These are phyloP conservation scores for Periconia macrospinosa DNA, from an alignment of 2,329 filamentous ascomycete genomes.

Conservation along the genomic window DNA sequence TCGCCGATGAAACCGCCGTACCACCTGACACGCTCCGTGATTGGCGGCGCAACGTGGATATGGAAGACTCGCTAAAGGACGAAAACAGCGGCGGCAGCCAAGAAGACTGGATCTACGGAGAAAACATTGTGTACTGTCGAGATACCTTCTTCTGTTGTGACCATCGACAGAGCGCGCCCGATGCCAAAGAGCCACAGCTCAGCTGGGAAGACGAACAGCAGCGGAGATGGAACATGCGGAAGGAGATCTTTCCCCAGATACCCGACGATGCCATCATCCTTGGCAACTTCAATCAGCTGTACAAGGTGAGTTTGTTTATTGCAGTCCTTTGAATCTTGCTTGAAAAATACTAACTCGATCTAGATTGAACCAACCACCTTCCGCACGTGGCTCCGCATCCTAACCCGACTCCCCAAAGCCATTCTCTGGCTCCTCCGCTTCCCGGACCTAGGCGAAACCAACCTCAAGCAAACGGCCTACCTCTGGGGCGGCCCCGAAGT, in stretches of 20 bases:
- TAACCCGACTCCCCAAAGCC: slow-evolving; percentile 81
- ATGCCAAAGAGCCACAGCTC: slow-evolving; percentile 64
- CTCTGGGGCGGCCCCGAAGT: slow-evolving; percentile 85
- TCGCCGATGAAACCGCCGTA: slow-evolving; percentile 86
- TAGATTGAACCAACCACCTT: slow-evolving; percentile 99
- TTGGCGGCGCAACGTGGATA: slow-evolving; percentile 71
- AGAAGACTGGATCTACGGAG: slow-evolving; percentile 90
- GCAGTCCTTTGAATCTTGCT: neutral
- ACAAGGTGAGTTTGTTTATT: slow-evolving; percentile 69
- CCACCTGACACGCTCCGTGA: slow-evolving; percentile 80
- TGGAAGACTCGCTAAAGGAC: slow-evolving; percentile 68
- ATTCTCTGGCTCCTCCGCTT: slow-evolving; percentile 96
- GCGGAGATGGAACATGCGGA: slow-evolving; percentile 88
- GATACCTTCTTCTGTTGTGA: slow-evolving; percentile 99
- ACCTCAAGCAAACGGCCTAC: slow-evolving; percentile 77
- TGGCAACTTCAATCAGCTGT: slow-evolving; percentile 97
- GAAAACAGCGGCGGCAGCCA: slow-evolving; percentile 68
- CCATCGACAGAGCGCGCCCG: slow-evolving; percentile 84
- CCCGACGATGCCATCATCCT: slow-evolving; percentile 85
- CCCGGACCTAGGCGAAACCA: slow-evolving; percentile 86
- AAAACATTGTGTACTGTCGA: slow-evolving; percentile 92
- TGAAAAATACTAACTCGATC: slow-evolving; percentile 15
- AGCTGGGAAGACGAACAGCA: slow-evolving; percentile 83
- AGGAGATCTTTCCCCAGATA: slow-evolving; percentile 83
- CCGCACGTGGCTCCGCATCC: slow-evolving; percentile 90